Evolutionary conservation across 805 yeast species (phyloP), one percentile per base, ranked within the genome.

Genomic region (Yarrowia sp.): DNA sequence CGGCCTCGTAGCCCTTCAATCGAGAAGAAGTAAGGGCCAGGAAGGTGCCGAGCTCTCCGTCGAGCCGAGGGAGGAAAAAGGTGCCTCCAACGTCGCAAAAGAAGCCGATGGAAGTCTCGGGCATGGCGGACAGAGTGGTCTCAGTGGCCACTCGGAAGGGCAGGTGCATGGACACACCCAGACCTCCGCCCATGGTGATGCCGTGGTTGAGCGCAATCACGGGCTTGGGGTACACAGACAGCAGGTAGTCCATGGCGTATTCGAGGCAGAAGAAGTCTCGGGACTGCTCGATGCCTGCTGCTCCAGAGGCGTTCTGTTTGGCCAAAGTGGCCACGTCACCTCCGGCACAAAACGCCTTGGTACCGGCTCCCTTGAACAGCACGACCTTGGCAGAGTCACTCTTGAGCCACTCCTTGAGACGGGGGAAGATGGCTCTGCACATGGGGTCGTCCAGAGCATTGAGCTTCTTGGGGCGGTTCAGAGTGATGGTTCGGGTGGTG

Each of bases 101-200:
- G 76, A 91, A 90, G 0, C 99, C 99, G 74, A 95, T 95, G 72
- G 90, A 92, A 81, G 96, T 89, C 77, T 95, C 98, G 8, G 99
- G 98, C 99, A 95, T 95, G 67, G 98, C 97, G 78, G 92, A 83
- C 74, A 87, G 83, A 10, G 98, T 92, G 71, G 84, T 83, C 71
- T 93, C 98, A 45, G 97, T 89, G n/a, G 96, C 96, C 42, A 95
- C 79, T 73, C 98, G 85, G 80, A 93, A 93, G 3, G 97, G 93
- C 11, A 90, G 87, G 76, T 95, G 98, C 45, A 90, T 88, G 0
- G 93, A 82, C 50, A 95, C 78, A 4, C 99, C 98, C 48, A 92
- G 96, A 70, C 98, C 98, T 62, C 98, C 98, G 65, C 98, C 99
- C 96, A 95, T 91, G 32, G 93, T 90, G 71, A 93, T 90, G 22